Evolutionary conservation across 78 protist genomes (phyloP), one percentile per base, ranked within the genome.

Genomic region (Salpingoeca rosetta): DNA sequence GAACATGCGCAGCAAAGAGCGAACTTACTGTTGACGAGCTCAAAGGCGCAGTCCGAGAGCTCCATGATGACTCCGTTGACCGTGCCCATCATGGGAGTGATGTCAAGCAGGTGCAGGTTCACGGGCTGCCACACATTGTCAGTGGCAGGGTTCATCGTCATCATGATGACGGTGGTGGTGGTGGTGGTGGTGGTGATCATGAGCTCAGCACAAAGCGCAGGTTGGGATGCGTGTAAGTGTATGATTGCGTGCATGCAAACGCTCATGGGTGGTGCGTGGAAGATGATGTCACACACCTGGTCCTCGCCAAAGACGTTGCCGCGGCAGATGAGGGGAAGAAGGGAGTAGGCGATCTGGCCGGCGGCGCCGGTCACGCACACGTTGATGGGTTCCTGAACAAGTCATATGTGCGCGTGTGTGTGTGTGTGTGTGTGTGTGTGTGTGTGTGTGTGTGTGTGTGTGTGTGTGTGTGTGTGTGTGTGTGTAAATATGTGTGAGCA

Each of bases 291-390:
- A 31, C 83, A 12, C 27, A 80, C 83, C 77, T 45, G 77, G 76
- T 84, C 41, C 27, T 17, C 37, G 38, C 93, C 93, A 28, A 85
- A 75, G 7, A 85, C 10, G 38, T 35, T 37, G 35, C 91, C 91
- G 38, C 88, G 51, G 74, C 94, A 92, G 80, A 94, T 80, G 85
- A 36, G 36, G 88, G 84, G 84, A 76, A 92, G 56, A 24, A 96
- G 87, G 17, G 92, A 73, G 57, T 95, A 96, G 11, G 94, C 93
- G 39, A 96, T 94, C 81, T 94, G 95, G 24, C 98, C 98, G 25
- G 98, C 98, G 26, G 97, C 98, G 44, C 98, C 98, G 65, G 97
- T 95, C 37, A 96, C 90, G 37, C 78, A 40, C 1, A 96, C 96
- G 56, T 86, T 73, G 35, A 90, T 27, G 36, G 78, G 85, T 26